Percentiles rank a stretch among this genome's conserved stretches.
Conservation (phyloP, 805 yeast species). For the Scheffersomyces stipitis region DNA sequence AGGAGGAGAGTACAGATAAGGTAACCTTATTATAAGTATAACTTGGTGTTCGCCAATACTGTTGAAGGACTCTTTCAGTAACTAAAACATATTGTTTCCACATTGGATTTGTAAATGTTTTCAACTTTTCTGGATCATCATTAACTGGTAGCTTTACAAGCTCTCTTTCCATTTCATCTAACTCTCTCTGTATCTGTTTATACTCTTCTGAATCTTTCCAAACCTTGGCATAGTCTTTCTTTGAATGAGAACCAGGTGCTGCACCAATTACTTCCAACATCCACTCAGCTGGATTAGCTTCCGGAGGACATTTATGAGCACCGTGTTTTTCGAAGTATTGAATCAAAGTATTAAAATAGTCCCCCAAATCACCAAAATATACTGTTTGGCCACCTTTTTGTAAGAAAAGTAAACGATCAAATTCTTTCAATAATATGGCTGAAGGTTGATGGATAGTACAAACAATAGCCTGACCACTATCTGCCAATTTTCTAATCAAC, state of each 20-base stretch:
- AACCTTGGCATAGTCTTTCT: conserved; percentile 60
- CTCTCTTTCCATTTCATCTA: conserved; percentile 13
- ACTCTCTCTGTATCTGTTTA: conserved; percentile 10
- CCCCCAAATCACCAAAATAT: conserved; percentile 79
- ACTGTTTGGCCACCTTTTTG: conserved; percentile 79
- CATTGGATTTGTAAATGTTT: conserved; percentile 25
- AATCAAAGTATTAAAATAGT: conserved; percentile 55
- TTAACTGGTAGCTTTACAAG: conserved; percentile 23
- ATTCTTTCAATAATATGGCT: conserved; percentile 64
- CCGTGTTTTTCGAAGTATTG: conserved; percentile 71
- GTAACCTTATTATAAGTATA: conserved; percentile 61
- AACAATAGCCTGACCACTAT: conserved; percentile 71
- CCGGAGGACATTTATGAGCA: conserved; percentile 45
- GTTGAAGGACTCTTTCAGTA: conserved; percentile 9
- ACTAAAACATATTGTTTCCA: conserved; percentile 20
- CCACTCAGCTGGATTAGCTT: conserved; percentile 72
- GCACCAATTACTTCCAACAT: conserved; percentile 76
- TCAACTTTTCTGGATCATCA: conserved; percentile 21
- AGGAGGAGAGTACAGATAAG: conserved; percentile 51
- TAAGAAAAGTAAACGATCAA: conserved; percentile 63
- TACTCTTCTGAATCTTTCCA: conserved; percentile 46
- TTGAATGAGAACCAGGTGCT: conserved; percentile 66
- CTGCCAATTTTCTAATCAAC: conserved; percentile 64
- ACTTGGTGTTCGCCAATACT: conserved; percentile 56
- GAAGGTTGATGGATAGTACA: conserved; percentile 82